Evolutionary conservation across 352 stramenopile genomes (phyloP), one percentile per base, ranked within the genome.

Genomic region (Phytophthora sp.): DNA sequence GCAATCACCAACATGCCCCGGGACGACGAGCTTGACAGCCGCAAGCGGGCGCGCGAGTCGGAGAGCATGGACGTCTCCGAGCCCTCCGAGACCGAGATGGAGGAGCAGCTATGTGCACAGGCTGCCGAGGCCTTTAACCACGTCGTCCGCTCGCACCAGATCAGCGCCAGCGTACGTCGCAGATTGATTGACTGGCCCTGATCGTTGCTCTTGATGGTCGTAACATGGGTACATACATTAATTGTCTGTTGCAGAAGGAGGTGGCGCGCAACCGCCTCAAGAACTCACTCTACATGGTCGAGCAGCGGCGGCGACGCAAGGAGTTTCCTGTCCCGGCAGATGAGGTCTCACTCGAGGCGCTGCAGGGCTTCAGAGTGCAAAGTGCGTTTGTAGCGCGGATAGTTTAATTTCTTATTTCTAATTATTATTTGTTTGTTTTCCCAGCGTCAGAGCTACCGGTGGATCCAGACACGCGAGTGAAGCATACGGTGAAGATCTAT

Each of bases 51-150:
- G 21, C n/a, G 57, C 42, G 56, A 69, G 6, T 24, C 23, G n/a
- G 51, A 66, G 5, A 39, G 61, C 15, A 23, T 12, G 15, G 45
- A 58, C 15, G 23, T 21, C 12, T 47, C 50, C 5, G 62, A 74
- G 44, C 50, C 58, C 18, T 72, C 65, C 0, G 69, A 82, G 60
- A 46, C 64, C 3, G 82, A 89, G 52, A 91, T 92, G 71, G 82
- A 92, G 60, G 66, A 88, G 71, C 85, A 94, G 55, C 82, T 92
- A n/a, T 78, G 74, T 31, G 83, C 75, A 30, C 85, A 94, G 57
- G 75, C 85, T 2, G 73, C 76, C 9, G 66, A 81, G 26, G 80
- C 75, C 13, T 77, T 89, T 66, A 94, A 94, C 63, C 80, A 89
- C 46, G 90, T 92, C 47, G 74, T 90, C 49, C 69, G 65, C 57